These are phyloP conservation scores for Linnemannia elongata DNA, from an alignment of 192 early-diverging fungal species.

Conservation along the genomic window DNA sequence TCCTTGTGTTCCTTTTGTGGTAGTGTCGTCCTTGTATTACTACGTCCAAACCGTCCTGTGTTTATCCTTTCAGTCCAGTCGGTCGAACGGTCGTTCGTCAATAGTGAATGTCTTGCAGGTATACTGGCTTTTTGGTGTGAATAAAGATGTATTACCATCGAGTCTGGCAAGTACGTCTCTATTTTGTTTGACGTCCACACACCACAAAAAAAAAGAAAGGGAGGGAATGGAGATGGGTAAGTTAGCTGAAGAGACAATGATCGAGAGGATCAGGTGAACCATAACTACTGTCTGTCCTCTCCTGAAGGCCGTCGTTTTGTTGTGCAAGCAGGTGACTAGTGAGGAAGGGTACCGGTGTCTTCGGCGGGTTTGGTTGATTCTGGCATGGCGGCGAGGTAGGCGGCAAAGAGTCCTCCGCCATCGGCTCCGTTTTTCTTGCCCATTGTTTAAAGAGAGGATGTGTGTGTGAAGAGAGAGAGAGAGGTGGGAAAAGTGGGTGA, in stretches of 20 bases:
- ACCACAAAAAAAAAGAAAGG: background rate
- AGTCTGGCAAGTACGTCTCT: constrained; percentile 46
- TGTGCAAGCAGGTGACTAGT: background rate
- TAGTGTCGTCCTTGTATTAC: too few species aligned
- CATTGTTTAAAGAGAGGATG: constrained; percentile 3
- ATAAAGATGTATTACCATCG: constrained; percentile 33
- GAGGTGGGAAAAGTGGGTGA: background rate
- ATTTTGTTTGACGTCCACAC: background rate
- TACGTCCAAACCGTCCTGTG: background rate
- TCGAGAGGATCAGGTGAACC: background rate
- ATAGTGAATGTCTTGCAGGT: too few species aligned
- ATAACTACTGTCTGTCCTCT: too few species aligned
- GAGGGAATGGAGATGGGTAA: background rate
- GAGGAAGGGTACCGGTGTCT: constrained; percentile 16
- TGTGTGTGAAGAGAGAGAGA: too few species aligned
- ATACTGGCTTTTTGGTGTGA: background rate
- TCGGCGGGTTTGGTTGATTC: constrained; percentile 4
- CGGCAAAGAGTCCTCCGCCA: constrained; percentile 33
- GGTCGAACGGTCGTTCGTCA: background rate
- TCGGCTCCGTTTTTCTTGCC: constrained; percentile 43
- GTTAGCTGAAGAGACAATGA: background rate
- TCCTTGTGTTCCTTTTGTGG: too few species aligned
- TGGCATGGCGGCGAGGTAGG: constrained; percentile 35
- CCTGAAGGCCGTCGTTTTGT: background rate
- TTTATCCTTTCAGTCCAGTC: background rate